Conservation (phyloP, 306 rosid species). For the Gleditsia sinensis region DNA sequence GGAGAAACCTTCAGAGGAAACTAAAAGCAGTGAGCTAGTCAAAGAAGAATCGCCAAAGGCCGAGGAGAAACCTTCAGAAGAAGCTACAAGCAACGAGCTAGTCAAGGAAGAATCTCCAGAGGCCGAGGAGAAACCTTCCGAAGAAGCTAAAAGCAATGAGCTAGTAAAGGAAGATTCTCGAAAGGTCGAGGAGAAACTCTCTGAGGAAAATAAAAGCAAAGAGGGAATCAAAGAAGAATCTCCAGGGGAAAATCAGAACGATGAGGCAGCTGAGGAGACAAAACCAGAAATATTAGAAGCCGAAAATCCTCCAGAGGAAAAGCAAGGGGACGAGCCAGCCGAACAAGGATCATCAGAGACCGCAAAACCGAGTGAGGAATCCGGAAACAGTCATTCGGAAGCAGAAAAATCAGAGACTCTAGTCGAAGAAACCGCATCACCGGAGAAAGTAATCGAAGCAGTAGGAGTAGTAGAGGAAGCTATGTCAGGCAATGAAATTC, state of each 20-base stretch:
- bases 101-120: conserved; percentile 2
- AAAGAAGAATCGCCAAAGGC: not conserved
- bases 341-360: too few relatives aligned
- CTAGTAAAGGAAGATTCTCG: not conserved
- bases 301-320: not conserved
- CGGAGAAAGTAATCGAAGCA: conserved; percentile 36
- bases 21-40: not conserved
- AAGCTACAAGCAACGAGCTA: not conserved
- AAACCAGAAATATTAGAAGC: not conserved
- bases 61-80: not conserved
- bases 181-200: not conserved
- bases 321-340: not conserved
- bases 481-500: conserved; percentile 8
- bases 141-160: conserved; percentile 18
- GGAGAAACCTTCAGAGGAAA: conserved; percentile 15
- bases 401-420: not conserved
- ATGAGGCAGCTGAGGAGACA: not conserved
- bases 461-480: conserved; percentile 22
- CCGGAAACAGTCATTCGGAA: too few relatives aligned
- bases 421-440: not conserved
- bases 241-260: not conserved
- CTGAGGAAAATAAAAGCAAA: not conserved
- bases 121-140: not conserved
- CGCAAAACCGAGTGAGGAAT: too few relatives aligned
- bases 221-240: conserved; percentile 12